Evolutionary conservation across 163 green algal species (phyloP), one percentile per base, ranked within the genome.

Genomic region (Chloromonas sp.): DNA sequence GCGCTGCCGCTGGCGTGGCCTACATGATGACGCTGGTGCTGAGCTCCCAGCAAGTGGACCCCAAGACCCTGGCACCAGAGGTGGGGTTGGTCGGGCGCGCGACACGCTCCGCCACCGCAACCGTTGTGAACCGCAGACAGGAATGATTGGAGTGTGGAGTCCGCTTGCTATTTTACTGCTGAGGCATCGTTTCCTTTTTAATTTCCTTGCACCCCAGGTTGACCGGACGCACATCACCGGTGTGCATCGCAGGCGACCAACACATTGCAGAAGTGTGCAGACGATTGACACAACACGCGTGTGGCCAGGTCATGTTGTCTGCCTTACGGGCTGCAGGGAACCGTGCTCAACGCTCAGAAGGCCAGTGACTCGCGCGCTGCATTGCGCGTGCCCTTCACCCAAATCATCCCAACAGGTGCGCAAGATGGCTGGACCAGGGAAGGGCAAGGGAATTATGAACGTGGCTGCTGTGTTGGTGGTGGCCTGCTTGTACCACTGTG

Each of bases 21-120:
- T 95, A 94, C 86, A 89, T 95, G 89, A 93, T 95, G 87, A 89
- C 88, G 13, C 84, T 95, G 36, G 83, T 95, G 60, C 89, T 95
- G n/a, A 88, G 78, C 3, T 85, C 91, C 14, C 87, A 88, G 2
- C 85, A 85, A 3, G 90, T 95, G 11, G 90, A 95, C 87, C 91
- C 92, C 61, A 84, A 83, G 81, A 95, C 91, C 0, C 89, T 95
- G 36, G 92, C 91, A 57, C 92, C 92, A n/a, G 87, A 93, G 85
- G 88, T 85, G 66, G 36, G 36, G 36, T 36, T 36, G 36, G 36
- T 36, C 36, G 36, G 36, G 36, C 36, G 36, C 36, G 36, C 36
- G 36, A 36, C 36, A 36, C 36, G 36, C 36, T 36, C 36, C 36
- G 36, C 36, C 36, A 36, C 36, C 36, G 36, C 36, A 36, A 36